Conservation (phyloP, 805 yeast genomes). For the Dipodascus geniculatus region DNA sequence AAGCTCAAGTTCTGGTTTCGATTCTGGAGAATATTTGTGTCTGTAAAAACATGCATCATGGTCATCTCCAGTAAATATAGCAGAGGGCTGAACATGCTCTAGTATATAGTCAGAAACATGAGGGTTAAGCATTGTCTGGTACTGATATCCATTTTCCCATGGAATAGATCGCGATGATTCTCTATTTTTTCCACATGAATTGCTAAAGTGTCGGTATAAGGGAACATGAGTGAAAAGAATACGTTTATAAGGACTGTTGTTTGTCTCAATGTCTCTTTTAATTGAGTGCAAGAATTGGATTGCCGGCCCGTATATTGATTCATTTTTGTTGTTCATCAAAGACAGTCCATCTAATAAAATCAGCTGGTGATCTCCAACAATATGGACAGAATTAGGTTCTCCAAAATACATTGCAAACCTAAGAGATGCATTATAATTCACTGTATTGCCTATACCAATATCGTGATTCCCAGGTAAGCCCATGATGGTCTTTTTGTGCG, state of each 20-base stretch:
- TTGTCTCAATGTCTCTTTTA: conserved; percentile 10
- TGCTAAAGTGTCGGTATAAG: conserved; percentile 51
- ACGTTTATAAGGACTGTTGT: conserved; percentile 33
- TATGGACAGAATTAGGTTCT: conserved; percentile 39
- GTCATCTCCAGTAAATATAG: conserved; percentile 86
- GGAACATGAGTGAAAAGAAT: conserved; percentile 84
- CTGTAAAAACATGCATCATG: conserved; percentile 84
- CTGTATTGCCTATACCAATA: conserved; percentile 78
- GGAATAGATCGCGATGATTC: conserved; percentile 62
- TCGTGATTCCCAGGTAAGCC: conserved; percentile 89
- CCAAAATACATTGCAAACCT: conserved; percentile 72
- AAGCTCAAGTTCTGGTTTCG: conserved; percentile 3
- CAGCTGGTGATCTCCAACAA: conserved; percentile 59
- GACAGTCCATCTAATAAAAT: conserved; percentile 79
- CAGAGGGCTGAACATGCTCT: conserved; percentile 45
- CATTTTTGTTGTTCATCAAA: conserved; percentile 45
- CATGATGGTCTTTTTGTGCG: conserved; percentile 34
- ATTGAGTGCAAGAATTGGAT: conserved; percentile 35
- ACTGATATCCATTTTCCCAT: conserved; percentile 64
- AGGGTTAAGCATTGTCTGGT: conserved; percentile 74
- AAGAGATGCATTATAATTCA: conserved; percentile 41
- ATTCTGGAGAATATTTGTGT: conserved; percentile 32
- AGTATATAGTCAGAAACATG: conserved; percentile 49
- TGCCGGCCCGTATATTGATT: conserved; percentile 36
- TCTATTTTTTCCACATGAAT: conserved; percentile 61